These are phyloP conservation scores for Gynostemma pentaphyllum DNA, from an alignment of 306 rosid genomes.

Conservation along the genomic window DNA sequence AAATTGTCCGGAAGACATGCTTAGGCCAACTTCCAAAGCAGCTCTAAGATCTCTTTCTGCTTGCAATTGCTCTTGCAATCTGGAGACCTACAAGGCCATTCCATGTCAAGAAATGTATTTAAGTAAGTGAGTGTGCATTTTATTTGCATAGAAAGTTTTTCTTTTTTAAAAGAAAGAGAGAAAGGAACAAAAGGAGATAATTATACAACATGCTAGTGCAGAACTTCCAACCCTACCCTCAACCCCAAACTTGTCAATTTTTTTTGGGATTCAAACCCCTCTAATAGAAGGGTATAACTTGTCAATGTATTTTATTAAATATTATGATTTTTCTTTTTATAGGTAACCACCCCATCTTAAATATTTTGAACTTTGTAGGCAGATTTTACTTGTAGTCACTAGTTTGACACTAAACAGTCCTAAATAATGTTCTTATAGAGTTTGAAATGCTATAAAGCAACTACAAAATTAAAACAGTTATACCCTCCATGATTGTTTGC, in stretches of 20 bases:
- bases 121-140: not conserved
- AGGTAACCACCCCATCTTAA: not conserved
- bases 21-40: constrained; percentile 93
- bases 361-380: not conserved
- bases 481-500: not conserved
- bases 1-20: constrained; percentile 91
- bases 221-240: not conserved
- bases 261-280: no score
- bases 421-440: not conserved
- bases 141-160: not conserved
- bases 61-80: constrained; percentile 99
- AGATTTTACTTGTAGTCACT: not conserved
- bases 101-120: constrained; percentile 12
- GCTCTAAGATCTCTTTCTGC: constrained; percentile 99
- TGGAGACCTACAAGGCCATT: constrained; percentile 60
- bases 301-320: no score
- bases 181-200: not conserved
- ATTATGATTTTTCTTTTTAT: not conserved
- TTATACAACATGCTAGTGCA: not conserved
- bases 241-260: no score
- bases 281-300: no score
- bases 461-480: not conserved
- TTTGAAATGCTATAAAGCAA: not conserved
- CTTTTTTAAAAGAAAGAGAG: not conserved
- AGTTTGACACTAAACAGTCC: not conserved